These are phyloP conservation scores for Dactylella cylindrospora DNA, from an alignment of 2,329 filamentous ascomycete species.

Conservation along the genomic window DNA sequence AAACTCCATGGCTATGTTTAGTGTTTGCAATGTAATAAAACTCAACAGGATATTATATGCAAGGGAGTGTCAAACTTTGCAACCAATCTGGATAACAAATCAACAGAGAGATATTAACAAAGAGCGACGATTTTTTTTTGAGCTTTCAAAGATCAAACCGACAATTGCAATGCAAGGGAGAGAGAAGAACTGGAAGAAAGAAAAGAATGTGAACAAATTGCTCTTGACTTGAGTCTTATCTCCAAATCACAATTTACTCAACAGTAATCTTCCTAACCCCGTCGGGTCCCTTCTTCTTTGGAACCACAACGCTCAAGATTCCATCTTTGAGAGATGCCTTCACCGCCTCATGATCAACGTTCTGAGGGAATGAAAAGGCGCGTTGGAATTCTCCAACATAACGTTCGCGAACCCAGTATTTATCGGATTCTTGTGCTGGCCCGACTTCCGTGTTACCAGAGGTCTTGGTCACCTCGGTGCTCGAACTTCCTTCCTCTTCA, in stretches of 20 bases:
- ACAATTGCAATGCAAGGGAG: too few relatives aligned
- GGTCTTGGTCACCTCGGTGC: constrained; percentile 1
- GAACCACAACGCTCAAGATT: constrained; percentile 40
- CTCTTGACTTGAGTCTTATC: too few relatives aligned
- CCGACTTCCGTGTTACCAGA: constrained; percentile 1
- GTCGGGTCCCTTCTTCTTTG: constrained; percentile 35
- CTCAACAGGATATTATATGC: too few relatives aligned
- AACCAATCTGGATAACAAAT: too few relatives aligned
- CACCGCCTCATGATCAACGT: constrained; percentile 42
- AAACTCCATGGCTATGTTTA: too few relatives aligned
- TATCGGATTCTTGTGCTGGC: constrained; percentile 9
- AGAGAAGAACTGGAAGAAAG: too few relatives aligned
- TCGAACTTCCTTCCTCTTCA: constrained; percentile 12
- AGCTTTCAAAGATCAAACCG: too few relatives aligned
- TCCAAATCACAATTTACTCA: constrained; percentile 11
- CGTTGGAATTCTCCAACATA: constrained; percentile 45
- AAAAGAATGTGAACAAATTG: too few relatives aligned
- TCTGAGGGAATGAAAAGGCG: constrained; percentile 40
- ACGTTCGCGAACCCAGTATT: constrained; percentile 44
- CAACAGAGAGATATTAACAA: too few relatives aligned
- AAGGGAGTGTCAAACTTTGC: too few relatives aligned
- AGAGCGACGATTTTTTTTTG: too few relatives aligned
- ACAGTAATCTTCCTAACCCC: constrained; percentile 33
- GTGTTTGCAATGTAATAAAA: too few relatives aligned
- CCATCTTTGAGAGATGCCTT: constrained; percentile 43